Evolutionary conservation across 306 rosid genomes (phyloP), one percentile per base, ranked within the genome.

Genomic region (Begonia masoniana): DNA sequence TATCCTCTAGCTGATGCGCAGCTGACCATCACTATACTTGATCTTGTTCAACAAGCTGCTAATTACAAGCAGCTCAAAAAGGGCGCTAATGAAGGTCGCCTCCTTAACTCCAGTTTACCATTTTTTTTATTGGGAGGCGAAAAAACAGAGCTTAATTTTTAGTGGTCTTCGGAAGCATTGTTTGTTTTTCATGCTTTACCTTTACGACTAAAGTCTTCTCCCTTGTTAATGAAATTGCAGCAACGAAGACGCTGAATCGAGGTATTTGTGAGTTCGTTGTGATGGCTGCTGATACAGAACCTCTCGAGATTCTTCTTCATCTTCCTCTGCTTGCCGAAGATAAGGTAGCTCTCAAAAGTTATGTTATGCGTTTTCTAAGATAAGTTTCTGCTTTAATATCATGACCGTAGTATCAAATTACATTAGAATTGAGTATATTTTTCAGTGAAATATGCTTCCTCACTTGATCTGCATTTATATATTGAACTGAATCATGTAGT

Each of bases 51-150:
- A 55, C 97, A 89, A 67, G 94, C 95, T 50, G 70, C 93, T 13
- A 82, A 89, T 59, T 85, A 85, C 63, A 82, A 89, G 76, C 97
- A 89, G 70, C 88, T 89, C 61, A 89, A 89, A 59, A 89, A 89
- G 74, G 94, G 94, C 10, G 97, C 94, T 9, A 89, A 89, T 68
- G 91, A 89, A 82, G 95, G 97, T 89, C 24, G 10, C 0, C 12
- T 49, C 1, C 1, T 6, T 12, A 8, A 42, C 13, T 21, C n/a
- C 39, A 31, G 8, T 31, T 31, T 31, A 3, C 24, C 4, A 21
- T 21, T 7, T 4, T 4, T 31, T 31, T 31, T 26, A 26, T 26
- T 5, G 39, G 9, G 39, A 31, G 7, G 8, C 39, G 3, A 31
- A 5, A 31, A 31, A 31, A 31, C 39, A 31, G 39, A 4, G 39